Evolutionary conservation across 768 basidiomycete genomes (phyloP), one percentile per base, ranked within the genome.

Genomic region (Arthromyces matolae): DNA sequence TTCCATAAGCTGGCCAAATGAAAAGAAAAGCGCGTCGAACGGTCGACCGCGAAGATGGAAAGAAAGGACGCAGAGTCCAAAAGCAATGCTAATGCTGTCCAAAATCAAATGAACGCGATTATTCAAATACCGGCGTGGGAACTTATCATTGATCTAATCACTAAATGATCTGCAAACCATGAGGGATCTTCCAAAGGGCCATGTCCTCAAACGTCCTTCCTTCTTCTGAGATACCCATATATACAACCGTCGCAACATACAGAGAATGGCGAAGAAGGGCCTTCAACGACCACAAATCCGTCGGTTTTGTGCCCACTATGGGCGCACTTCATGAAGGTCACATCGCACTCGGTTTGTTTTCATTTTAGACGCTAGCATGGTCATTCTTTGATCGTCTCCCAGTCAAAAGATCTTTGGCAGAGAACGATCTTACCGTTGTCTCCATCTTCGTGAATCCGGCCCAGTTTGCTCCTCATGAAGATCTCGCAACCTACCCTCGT

Each of bases 391-490:
- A 54, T 43, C 5, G 10, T 28, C 22, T 20, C 31, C 3, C 62
- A 98, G 95, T 98, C 19, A 75, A 79, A 49, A 73, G 73, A 41
- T 93, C 91, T 0, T 75, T 98, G 3, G 63, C 67, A 2, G 78
- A 84, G 47, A 93, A 94, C 60, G 89, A 93, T 47, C 66, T 84
- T 32, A 98, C 96, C 0, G 81, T 97, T 56, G 71, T 97, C 49
- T 96, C 94, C 22, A 91, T 99, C 57, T 99, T 97, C 64, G 94
- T 99, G 50, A 98, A 99, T 63, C 96, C 96, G 0, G 88, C 94
- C 3, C 94, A 98, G 65, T 99, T 99, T 58, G 91, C 95, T 1
- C 94, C 92, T 0, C 84, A 92, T 54, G 96, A 99, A 68, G 96
- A 98, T 63, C 80, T 98, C 3, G 76, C 77, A 22, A 81, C 85